Base-by-base conservation (phyloP, 2,329 filamentous ascomycete genomes). In the Fusarium compactum region DNA sequence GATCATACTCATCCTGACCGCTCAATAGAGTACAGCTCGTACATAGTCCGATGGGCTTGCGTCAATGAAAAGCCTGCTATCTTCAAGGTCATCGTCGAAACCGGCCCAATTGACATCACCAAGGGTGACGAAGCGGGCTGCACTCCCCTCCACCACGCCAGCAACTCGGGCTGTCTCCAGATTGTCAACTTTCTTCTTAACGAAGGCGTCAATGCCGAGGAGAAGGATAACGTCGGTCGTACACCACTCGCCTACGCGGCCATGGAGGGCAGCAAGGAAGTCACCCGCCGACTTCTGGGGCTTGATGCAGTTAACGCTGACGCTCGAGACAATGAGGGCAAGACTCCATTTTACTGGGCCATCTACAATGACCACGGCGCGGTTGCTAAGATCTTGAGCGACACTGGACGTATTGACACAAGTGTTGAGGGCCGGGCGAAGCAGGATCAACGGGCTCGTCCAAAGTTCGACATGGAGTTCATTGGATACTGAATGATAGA, bases 241-340 rank as follows among this genome's bases (percentile, higher is more conserved):
- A 52, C 34, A 12, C 12, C 50, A 7, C 50, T 52, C 10, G 41
- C 24, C 3, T 8, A 22, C 11, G 50, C 50, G 4, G 50, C 50
- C 3, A 12, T n/a, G 7, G 5, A 11, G 3, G 48, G 48, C 2
- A 7, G 20, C 10, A 5, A 11, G 3, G 11, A 29, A 0, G n/a
- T 54, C 7, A 29, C n/a, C 15, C 15, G 20, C 4, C 16, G 41
- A 8, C 25, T 54, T 32, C 38, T 54, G 9, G 18, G n/a, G 0
- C 9, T 30, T 6, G 25, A 32, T 3, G 22, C 22, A 2, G 51
- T 54, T 14, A n/a, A 44, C 14, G 27, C 38, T 3, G 38, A 44
- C 15, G 24, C n/a, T 12, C 1, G 6, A 8, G 38, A 54, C n/a
- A 5, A 9, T 6, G 5, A 54, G 3, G 51, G 38, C 6, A 43